phyloP scores from a whole-genome alignment of 2,329 filamentous ascomycete genomes.

The Trichophaea hybrida region DNA sequence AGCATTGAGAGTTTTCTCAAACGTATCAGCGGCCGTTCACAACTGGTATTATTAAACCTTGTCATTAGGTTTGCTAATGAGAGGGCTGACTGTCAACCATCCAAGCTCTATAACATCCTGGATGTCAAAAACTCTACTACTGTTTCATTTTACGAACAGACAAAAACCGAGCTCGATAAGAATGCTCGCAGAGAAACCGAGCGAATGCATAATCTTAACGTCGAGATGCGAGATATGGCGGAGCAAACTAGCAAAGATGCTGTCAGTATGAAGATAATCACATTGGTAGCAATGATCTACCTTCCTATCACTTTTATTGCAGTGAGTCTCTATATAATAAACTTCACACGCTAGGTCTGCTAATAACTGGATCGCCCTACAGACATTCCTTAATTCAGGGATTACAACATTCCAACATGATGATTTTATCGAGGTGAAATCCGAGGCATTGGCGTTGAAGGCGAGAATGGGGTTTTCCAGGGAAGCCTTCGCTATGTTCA shows the following conservation, averaged over 20 bases:
- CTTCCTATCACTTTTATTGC: slow-evolving; percentile 18
- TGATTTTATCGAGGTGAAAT: not conserved
- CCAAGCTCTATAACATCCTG: slow-evolving; percentile 15
- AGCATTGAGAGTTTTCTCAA: slow-evolving; percentile 10
- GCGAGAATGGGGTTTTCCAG: not conserved
- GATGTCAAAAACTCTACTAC: not conserved
- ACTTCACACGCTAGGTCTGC: too few relatives aligned
- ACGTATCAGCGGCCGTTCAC: slow-evolving; percentile 12
- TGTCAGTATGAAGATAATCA: slow-evolving; percentile 14
- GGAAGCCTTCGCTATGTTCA: not conserved
- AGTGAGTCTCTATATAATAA: slow-evolving; percentile 8
- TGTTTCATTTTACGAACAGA: not conserved
- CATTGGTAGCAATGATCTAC: slow-evolving; percentile 16
- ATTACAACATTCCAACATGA: not conserved
- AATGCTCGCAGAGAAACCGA: not conserved
- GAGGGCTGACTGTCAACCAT: not conserved
- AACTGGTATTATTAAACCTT: slow-evolving; percentile 4
- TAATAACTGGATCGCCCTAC: too few relatives aligned
- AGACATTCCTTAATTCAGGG: not conserved
- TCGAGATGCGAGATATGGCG: slow-evolving; percentile 4
- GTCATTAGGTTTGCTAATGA: not conserved
- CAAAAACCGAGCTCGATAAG: too few relatives aligned
- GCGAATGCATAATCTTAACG: not conserved
- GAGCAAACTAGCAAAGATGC: slow-evolving; percentile 13
- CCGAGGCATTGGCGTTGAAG: not conserved